Evolutionary conservation across 257 asterid genomes (phyloP), one percentile per base, ranked within the genome.

Genomic region (Jasminum sambac): DNA sequence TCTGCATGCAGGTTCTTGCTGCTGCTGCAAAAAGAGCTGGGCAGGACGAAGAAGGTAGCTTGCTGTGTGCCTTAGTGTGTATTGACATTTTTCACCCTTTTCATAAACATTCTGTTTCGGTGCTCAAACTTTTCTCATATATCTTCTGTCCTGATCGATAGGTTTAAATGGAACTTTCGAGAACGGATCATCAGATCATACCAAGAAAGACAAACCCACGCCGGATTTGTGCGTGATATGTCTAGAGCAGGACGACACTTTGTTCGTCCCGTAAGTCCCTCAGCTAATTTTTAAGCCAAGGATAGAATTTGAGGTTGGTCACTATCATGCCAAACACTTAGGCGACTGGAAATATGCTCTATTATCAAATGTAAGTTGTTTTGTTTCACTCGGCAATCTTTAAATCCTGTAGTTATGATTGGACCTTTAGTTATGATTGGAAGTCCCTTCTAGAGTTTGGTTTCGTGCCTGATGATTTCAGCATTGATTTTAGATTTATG

Each of bases 151-250:
- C 16, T 43, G 21, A 24, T 69, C 74, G 69, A 67, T 80, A 90
- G 96, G 83, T 81, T 70, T 79, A 68, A 83, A 85, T 70, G 82
- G 62, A 70, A 76, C 73, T 60, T 57, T 83, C 42, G 99, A 89
- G 81, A 86, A 38, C 63, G 87, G 82, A 71, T 74, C 85, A 73
- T 76, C 85, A 41, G 88, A 88, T 63, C 71, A 69, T 79, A 72
- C 68, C 73, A 81, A 64, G 57, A 90, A 80, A 72, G 96, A 91
- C 65, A 76, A 76, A 64, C 11, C 74, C 71, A 71, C 85, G 86
- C 99, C 97, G 37, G 94, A 91, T 79, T 79, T 95, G 73, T 95
- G 99, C 46, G 99, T 95, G 38, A 95, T 95, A 73, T 95, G 99
- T 74, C 79, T 95, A 81, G 99, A 89, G 88, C 95, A 89, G 80